phyloP scores from a whole-genome alignment of 768 basidiomycete species.

The Calvatia gigantea region DNA sequence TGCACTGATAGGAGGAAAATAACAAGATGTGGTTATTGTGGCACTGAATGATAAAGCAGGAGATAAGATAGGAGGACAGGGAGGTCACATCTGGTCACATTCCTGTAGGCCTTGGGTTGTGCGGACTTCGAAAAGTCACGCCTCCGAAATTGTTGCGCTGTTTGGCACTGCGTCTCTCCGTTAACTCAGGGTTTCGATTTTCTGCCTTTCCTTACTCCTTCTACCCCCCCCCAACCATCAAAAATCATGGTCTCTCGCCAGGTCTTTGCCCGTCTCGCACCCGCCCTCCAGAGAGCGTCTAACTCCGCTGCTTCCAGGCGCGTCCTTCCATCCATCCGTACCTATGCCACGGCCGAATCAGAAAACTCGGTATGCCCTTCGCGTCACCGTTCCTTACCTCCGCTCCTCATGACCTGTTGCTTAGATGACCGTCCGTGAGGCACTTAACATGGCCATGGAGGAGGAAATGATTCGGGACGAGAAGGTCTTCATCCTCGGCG shows the following conservation, averaged over 20 bases:
- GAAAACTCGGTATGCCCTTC: constrained; percentile 38
- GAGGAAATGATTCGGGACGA: constrained; percentile 99
- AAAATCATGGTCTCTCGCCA: constrained; percentile 59
- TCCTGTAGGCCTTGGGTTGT: no score
- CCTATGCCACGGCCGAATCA: constrained; percentile 59
- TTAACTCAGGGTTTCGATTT: constrained; percentile 1
- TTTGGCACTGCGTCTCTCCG: background rate
- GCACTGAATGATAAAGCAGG: background rate
- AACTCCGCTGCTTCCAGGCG: constrained; percentile 39
- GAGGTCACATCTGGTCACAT: background rate
- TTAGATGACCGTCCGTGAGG: constrained; percentile 98
- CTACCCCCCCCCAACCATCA: constrained; percentile 27
- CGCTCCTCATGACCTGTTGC: background rate
- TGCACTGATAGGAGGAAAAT: no score
- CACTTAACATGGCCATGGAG: constrained; percentile 97
- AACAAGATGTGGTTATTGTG: constrained; percentile 12
- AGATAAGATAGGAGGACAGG: background rate
- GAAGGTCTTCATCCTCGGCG: constrained; percentile 91
- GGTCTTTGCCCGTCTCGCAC: constrained; percentile 62
- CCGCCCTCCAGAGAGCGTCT: constrained; percentile 48
- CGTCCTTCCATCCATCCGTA: constrained; percentile 41
- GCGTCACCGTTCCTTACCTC: constrained; percentile 16
- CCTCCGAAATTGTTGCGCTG: constrained; percentile 14
- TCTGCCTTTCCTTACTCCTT: constrained; percentile 15
- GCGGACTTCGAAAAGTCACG: constrained; percentile 16